A percentile compares a stretch with the other conserved stretches of the same genome.
phyloP scores from a whole-genome alignment of 768 basidiomycete genomes.

The Arthromyces matolae region DNA sequence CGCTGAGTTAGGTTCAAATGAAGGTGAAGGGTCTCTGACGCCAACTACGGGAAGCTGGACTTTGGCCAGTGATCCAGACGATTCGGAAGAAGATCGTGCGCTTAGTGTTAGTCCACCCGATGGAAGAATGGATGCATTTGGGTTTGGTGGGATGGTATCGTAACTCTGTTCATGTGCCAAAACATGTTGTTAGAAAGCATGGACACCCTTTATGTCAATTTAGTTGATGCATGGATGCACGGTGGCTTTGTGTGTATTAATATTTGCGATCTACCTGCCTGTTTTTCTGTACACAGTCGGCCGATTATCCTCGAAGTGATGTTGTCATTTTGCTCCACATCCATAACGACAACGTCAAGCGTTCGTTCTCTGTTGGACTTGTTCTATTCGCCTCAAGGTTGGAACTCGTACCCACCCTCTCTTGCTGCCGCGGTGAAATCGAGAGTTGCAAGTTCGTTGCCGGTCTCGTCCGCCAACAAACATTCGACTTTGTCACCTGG shows the following conservation, averaged over 20 bases:
- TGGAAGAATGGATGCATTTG: constrained; percentile 2
- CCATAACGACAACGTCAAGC: neutral
- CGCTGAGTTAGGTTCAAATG: constrained; percentile 19
- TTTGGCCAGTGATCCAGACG: constrained; percentile 44
- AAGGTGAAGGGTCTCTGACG: constrained; percentile 41
- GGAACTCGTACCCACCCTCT: constrained; percentile 55
- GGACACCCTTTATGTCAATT: neutral
- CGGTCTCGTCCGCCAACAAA: constrained; percentile 50
- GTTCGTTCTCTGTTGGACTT: neutral
- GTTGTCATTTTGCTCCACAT: neutral
- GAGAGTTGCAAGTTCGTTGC: constrained; percentile 57
- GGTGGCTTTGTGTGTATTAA: too few species aligned
- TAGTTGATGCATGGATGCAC: neutral
- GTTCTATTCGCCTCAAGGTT: constrained; percentile 6
- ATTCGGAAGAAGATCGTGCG: constrained; percentile 16
- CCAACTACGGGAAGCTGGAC: constrained; percentile 73
- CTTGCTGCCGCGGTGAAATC: constrained; percentile 64
- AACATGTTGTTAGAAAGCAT: neutral
- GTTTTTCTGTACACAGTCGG: too few species aligned
- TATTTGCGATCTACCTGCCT: too few species aligned
- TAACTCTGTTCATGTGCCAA: neutral
- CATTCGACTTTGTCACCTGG: constrained; percentile 82
- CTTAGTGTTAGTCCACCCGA: constrained; percentile 11
- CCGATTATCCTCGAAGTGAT: neutral
- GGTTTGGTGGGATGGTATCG: neutral